Conservation (phyloP, 2,329 filamentous ascomycete species). For the Pseudogymnoascus sp. region DNA sequence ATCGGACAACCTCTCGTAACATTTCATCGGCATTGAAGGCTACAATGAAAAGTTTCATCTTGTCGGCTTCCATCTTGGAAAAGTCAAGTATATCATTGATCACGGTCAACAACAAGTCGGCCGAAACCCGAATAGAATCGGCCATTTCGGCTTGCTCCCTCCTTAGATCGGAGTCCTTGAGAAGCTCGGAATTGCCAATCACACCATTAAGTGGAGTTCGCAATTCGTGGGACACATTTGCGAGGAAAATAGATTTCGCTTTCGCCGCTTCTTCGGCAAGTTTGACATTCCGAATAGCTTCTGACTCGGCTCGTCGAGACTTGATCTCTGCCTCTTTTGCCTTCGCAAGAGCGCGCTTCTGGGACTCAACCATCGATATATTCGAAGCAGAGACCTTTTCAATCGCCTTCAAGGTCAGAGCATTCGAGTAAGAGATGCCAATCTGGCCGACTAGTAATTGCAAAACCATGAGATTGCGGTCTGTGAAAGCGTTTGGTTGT, state of each 20-base stretch:
- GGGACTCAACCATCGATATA: constrained; percentile 66
- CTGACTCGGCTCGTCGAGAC: constrained; percentile 66
- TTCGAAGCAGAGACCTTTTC: constrained; percentile 74
- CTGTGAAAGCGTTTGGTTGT: constrained; percentile 66
- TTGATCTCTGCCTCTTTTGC: constrained; percentile 66
- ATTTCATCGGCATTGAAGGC: constrained; percentile 58
- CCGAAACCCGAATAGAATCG: constrained; percentile 77
- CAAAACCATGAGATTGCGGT: constrained; percentile 58
- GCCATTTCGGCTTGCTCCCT: constrained; percentile 76
- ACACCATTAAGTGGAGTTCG: constrained; percentile 80
- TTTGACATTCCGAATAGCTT: constrained; percentile 70
- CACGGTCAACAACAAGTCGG: constrained; percentile 78
- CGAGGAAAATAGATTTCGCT: constrained; percentile 73
- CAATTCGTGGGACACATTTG: constrained; percentile 73
- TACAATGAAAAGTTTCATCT: constrained; percentile 71
- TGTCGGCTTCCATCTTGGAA: constrained; percentile 84
- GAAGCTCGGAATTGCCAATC: constrained; percentile 78
- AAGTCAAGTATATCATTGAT: constrained; percentile 97
- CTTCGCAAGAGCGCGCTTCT: constrained; percentile 64
- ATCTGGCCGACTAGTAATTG: constrained; percentile 73
- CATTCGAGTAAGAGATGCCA: constrained; percentile 61
- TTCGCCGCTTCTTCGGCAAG: constrained; percentile 76
- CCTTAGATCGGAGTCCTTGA: constrained; percentile 67
- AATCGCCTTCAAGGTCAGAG: constrained; percentile 58
- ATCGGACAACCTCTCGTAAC: constrained; percentile 56